A percentile compares a stretch with the other conserved stretches of the same genome.
phyloP scores from a whole-genome alignment of 345 rosid species.

The Camelina hispida region DNA sequence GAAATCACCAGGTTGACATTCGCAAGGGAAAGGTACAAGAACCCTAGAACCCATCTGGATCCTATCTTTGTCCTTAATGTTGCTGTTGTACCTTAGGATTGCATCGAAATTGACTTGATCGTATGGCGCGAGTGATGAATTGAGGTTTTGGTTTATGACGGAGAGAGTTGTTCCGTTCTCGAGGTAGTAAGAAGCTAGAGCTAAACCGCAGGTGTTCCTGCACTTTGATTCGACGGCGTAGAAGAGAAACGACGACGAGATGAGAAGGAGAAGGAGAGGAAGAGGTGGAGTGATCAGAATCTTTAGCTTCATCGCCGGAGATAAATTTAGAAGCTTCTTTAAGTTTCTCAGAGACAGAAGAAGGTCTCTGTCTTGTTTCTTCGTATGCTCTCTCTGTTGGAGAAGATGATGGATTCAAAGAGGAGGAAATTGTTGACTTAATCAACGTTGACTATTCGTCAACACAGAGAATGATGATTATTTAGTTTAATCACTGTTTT shows the following conservation, averaged over 20 bases:
- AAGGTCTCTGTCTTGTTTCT: constrained; percentile 1
- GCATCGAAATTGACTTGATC: constrained; percentile 25
- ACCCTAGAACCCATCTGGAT: constrained; percentile 43
- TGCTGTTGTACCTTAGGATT: constrained; percentile 49
- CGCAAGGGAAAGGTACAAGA: constrained; percentile 74
- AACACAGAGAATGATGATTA: constrained; percentile 30
- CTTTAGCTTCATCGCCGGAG: constrained; percentile 24
- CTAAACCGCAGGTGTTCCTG: constrained; percentile 35
- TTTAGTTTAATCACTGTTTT: not conserved
- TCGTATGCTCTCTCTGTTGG: constrained; percentile 7
- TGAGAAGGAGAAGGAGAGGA: not conserved
- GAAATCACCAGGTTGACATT: constrained; percentile 57
- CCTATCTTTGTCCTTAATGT: constrained; percentile 49
- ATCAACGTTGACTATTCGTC: constrained; percentile 33
- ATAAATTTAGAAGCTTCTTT: not conserved
- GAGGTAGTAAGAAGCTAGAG: constrained; percentile 60
- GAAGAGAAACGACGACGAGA: constrained; percentile 26
- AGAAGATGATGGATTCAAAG: constrained; percentile 18
- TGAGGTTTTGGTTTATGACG: constrained; percentile 48
- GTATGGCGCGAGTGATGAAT: constrained; percentile 24
- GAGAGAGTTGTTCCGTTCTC: constrained; percentile 49
- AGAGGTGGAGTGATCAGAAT: not conserved
- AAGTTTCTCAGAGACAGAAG: not conserved
- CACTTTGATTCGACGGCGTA: constrained; percentile 55
- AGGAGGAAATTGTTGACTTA: constrained; percentile 25